Evolutionary conservation across 441 rosid genomes (phyloP).

Genomic region (Euphorbia schlechtendalii): DNA sequence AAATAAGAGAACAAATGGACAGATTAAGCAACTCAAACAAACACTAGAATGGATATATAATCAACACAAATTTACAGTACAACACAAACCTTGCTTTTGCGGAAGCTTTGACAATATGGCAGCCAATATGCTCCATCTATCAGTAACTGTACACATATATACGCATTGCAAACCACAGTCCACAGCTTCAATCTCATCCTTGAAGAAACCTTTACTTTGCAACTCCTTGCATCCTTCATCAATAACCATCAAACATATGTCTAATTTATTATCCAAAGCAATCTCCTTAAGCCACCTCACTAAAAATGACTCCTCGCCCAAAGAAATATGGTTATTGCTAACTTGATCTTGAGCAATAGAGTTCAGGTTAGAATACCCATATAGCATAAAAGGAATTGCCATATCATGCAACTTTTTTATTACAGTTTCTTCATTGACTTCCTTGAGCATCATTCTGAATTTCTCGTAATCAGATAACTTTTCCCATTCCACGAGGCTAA

Average conservation of each 20-base stretch:
- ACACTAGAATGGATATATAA: too few relatives aligned
- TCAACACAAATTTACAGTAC: too few relatives aligned
- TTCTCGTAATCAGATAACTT: slow-evolving; percentile 76
- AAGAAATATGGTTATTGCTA: slow-evolving; percentile 22
- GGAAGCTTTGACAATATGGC: slow-evolving; percentile 82
- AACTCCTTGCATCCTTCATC: slow-evolving; percentile 80
- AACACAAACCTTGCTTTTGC: slow-evolving; percentile 54
- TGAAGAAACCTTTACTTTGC: slow-evolving; percentile 47
- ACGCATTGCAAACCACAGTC: slow-evolving; percentile 86
- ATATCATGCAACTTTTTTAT: slow-evolving; percentile 49
- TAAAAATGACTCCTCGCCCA: slow-evolving; percentile 53
- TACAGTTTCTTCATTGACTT: slow-evolving; percentile 58
- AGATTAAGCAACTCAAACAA: too few relatives aligned
- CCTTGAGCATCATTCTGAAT: slow-evolving; percentile 72
- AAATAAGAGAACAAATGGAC: too few relatives aligned
- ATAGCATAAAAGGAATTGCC: slow-evolving; percentile 82
- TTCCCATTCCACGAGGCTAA: slow-evolving; percentile 83
- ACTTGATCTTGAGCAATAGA: slow-evolving; percentile 23
- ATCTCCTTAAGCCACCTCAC: slow-evolving; percentile 90
- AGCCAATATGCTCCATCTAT: slow-evolving; percentile 84
- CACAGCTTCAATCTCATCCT: slow-evolving; percentile 65
- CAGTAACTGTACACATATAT: slow-evolving; percentile 63
- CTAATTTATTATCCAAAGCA: slow-evolving; percentile 64
- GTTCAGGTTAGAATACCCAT: slow-evolving; percentile 26
- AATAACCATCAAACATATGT: slow-evolving; percentile 69